Evolutionary conservation across 169 alveolate genomes (phyloP).

Genomic region (Plasmodium sp.): DNA sequence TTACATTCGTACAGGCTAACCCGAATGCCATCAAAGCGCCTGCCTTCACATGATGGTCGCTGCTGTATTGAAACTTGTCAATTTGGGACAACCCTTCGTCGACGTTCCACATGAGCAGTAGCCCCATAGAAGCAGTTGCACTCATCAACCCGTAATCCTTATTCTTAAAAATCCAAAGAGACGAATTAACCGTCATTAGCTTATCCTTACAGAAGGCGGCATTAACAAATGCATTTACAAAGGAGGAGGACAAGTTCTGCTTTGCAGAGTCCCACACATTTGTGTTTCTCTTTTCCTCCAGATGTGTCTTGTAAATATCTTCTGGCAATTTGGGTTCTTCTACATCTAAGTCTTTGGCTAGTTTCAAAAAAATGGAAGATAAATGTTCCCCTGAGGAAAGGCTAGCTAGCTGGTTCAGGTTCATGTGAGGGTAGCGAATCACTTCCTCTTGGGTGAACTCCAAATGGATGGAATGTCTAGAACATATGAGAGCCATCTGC

Average conservation of each 20-base stretch:
- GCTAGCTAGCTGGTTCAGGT: constrained; percentile 76
- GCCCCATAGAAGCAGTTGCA: constrained; percentile 97
- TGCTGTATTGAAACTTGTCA: constrained; percentile 94
- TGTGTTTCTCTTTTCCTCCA: constrained; percentile 88
- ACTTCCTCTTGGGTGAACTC: constrained; percentile 75
- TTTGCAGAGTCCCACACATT: constrained; percentile 92
- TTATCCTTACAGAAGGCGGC: constrained; percentile 97
- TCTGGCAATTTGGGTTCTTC: constrained; percentile 97
- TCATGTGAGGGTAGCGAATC: constrained; percentile 44
- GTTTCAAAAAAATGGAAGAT: constrained; percentile 88
- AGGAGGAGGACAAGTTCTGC: constrained; percentile 96
- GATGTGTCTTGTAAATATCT: constrained; percentile 92
- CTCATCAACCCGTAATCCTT: constrained; percentile 96
- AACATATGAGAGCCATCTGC: constrained; percentile 65
- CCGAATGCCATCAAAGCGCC: constrained; percentile 97
- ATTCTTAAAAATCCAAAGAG: constrained; percentile 95
- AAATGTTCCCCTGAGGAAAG: constrained; percentile 90
- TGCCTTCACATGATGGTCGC: constrained; percentile 94
- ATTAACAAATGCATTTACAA: constrained; percentile 99
- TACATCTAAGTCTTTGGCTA: constrained; percentile 96
- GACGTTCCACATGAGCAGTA: constrained; percentile 97
- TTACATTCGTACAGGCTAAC: constrained; percentile 92
- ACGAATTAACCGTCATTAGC: constrained; percentile 89
- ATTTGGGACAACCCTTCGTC: constrained; percentile 96
- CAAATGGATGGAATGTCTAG: constrained; percentile 68